A percentile compares a stretch with the other conserved stretches of the same genome.
These are phyloP conservation scores for Lepidium aucheri DNA, from an alignment of 345 rosid genomes.

Conservation along the genomic window DNA sequence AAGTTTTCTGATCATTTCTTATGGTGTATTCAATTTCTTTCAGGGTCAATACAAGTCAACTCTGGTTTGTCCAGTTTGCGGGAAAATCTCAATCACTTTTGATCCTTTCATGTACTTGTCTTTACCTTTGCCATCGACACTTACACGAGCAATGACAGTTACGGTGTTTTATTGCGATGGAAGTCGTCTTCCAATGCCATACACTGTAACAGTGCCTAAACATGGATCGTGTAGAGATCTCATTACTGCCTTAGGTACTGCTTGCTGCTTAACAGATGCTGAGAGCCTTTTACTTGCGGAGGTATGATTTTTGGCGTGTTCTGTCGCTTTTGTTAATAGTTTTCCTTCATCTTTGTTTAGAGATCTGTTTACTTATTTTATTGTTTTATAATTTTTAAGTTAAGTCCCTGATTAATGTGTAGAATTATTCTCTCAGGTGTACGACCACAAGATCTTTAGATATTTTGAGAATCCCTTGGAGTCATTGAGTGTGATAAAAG, in stretches of 20 bases:
- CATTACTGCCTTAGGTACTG: slow-evolving; percentile 48
- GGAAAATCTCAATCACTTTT: slow-evolving; percentile 86
- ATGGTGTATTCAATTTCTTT: slow-evolving; percentile 1
- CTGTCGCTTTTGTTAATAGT: not conserved
- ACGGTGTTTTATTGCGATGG: slow-evolving; percentile 80
- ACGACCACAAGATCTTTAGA: slow-evolving; percentile 59
- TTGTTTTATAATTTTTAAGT: slow-evolving; percentile 8
- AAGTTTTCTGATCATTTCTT: slow-evolving; percentile 5
- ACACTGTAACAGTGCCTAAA: slow-evolving; percentile 70
- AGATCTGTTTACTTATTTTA: too few species aligned
- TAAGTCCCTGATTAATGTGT: not conserved
- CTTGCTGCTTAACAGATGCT: slow-evolving; percentile 69
- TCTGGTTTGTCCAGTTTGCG: slow-evolving; percentile 81
- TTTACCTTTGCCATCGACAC: slow-evolving; percentile 85
- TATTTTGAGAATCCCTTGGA: slow-evolving; percentile 58
- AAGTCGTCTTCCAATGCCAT: slow-evolving; percentile 81
- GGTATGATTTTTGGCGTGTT: slow-evolving; percentile 29
- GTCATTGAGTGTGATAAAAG: slow-evolving; percentile 55
- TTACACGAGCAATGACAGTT: slow-evolving; percentile 69
- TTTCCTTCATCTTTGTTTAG: not conserved
- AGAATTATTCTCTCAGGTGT: slow-evolving; percentile 43
- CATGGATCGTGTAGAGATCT: slow-evolving; percentile 79
- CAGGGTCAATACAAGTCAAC: slow-evolving; percentile 99
- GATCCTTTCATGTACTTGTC: slow-evolving; percentile 98
- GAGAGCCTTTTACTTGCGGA: slow-evolving; percentile 88